Conservation (phyloP, 345 rosid genomes). For the Ailanthus altissimus region DNA sequence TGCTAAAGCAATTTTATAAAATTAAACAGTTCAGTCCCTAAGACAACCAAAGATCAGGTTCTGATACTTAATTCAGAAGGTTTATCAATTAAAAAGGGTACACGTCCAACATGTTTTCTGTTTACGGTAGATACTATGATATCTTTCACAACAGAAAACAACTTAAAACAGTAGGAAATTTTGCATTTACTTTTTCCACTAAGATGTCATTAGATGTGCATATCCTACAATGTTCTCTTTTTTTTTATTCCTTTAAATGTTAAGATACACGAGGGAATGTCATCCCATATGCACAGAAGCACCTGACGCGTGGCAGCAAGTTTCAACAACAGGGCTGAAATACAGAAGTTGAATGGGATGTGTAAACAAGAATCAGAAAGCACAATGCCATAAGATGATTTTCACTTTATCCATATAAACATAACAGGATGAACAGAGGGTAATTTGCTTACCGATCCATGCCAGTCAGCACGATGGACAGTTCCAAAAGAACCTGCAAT, state of each 20-base stretch:
- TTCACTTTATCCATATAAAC: background rate
- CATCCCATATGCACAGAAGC: background rate
- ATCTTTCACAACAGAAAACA: background rate
- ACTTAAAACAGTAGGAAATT: background rate
- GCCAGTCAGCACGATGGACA: conserved; percentile 99
- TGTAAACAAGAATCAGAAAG: conserved; percentile 3
- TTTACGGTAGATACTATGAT: background rate
- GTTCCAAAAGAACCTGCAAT: conserved; percentile 99
- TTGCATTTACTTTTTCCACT: background rate
- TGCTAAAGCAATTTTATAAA: background rate
- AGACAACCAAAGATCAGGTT: background rate
- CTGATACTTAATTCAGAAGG: background rate
- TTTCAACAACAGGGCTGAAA: background rate
- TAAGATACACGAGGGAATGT: background rate
- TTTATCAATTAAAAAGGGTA: background rate
- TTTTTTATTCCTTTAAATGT: background rate
- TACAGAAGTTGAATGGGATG: background rate
- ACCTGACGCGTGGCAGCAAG: background rate
- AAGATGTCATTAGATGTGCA: background rate
- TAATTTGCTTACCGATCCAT: conserved; percentile 83
- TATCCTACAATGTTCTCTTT: background rate
- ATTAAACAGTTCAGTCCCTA: background rate
- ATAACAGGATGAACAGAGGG: conserved; percentile 4
- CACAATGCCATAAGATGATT: background rate
- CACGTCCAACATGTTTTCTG: background rate